A percentile compares a stretch with the other conserved stretches of the same genome.
phyloP scores from a whole-genome alignment of 2,329 filamentous ascomycete species.

The Aspergillus clavatus region DNA sequence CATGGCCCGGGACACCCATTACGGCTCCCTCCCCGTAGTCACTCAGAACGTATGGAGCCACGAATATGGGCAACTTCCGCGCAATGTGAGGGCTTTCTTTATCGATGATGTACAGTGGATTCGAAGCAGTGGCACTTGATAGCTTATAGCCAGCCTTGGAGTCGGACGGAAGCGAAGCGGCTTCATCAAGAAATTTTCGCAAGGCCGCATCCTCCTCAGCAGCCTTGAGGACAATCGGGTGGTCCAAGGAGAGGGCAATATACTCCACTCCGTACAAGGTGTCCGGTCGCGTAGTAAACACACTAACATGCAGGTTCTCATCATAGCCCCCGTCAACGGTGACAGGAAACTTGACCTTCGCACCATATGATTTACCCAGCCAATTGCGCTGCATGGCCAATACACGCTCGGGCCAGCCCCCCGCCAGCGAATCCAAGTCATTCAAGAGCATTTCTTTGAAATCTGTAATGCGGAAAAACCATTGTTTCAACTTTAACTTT shows the following conservation, averaged over 20 bases:
- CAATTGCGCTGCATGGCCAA: constrained; percentile 80
- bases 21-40: constrained; percentile 84
- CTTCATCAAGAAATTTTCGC: constrained; percentile 60
- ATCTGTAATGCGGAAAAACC: constrained; percentile 81
- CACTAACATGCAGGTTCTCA: constrained; percentile 51
- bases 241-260: constrained; percentile 68
- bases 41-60: constrained; percentile 77
- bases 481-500: constrained; percentile 74
- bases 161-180: constrained; percentile 50
- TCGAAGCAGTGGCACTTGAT: constrained; percentile 56
- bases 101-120: constrained; percentile 58
- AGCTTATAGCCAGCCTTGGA: constrained; percentile 64
- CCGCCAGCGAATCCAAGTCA: constrained; percentile 63
- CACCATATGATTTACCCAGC: constrained; percentile 74
- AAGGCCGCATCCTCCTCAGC: constrained; percentile 59
- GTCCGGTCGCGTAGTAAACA: constrained; percentile 81
- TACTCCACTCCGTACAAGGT: constrained; percentile 87
- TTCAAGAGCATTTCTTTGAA: constrained; percentile 68
- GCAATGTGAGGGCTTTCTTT: constrained; percentile 40
- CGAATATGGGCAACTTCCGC: constrained; percentile 65
- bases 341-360: constrained; percentile 66
- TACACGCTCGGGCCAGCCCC: constrained; percentile 77
- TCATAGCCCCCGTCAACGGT: constrained; percentile 29
- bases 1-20: constrained; percentile 88
- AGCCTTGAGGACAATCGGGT: constrained; percentile 61